These are phyloP conservation scores for Corrigiola litoralis DNA, from an alignment of 179 eudicot genomes.

Conservation along the genomic window DNA sequence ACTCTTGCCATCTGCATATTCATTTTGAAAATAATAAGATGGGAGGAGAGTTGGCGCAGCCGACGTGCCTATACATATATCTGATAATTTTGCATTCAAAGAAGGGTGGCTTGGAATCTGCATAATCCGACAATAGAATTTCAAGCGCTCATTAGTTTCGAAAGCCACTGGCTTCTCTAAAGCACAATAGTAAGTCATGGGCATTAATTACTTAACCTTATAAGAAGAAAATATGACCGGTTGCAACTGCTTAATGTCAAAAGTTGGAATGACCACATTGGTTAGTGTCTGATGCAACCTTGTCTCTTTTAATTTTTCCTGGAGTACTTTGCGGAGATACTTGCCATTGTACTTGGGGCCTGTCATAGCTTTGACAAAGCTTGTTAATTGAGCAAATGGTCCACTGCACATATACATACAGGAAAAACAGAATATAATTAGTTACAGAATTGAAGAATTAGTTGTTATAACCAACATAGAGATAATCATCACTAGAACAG, in stretches of 20 bases:
- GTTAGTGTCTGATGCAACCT: constrained; percentile 44
- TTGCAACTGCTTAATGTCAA: constrained; percentile 53
- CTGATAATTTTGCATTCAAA: constrained; percentile 49
- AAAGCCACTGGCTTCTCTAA: background rate
- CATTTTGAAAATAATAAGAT: constrained; percentile 56
- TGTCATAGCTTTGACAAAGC: constrained; percentile 22
- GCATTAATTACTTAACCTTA: constrained; percentile 23
- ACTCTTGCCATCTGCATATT: constrained; percentile 37
- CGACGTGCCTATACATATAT: constrained; percentile 57
- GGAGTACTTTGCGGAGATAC: constrained; percentile 27
- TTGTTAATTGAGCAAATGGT: constrained; percentile 9
- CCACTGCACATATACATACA: constrained; percentile 14
- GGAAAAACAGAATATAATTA: too few species aligned
- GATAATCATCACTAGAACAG: too few species aligned
- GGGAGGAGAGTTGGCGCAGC: constrained; percentile 84
- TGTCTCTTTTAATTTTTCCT: constrained; percentile 16
- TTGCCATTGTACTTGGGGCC: constrained; percentile 56
- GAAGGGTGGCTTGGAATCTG: constrained; percentile 41
- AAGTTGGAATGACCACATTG: constrained; percentile 47
- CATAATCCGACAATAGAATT: background rate
- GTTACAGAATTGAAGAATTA: too few species aligned
- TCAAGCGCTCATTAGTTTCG: background rate
- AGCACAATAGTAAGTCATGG: too few species aligned
- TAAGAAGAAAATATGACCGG: constrained; percentile 46
- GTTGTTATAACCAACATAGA: too few species aligned